Base-by-base conservation (phyloP, 352 stramenopile genomes). In the Phytophthora nicotianae region DNA sequence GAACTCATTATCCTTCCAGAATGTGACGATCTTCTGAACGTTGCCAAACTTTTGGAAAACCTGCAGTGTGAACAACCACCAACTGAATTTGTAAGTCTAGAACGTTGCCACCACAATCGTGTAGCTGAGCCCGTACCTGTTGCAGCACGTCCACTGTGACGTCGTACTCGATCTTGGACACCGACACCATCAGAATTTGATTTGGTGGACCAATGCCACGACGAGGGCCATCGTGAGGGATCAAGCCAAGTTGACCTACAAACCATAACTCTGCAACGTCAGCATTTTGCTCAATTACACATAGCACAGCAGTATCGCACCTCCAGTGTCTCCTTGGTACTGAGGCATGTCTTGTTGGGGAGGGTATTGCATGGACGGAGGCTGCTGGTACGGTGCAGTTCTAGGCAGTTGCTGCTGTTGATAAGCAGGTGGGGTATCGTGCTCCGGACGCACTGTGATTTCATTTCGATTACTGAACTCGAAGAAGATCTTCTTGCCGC, bases 31-130 rank as follows among this genome's bases (percentile, higher is more conserved):
- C 58, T 94, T 94, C 21, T 90, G 49, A 2, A 94, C 86, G 17
- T 86, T 90, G 51, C 86, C 86, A 72, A 92, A 94, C 70, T 91
- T 91, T 37, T 90, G 79, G 43, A 94, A 94, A 50, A 89, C 79
- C 73, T 83, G 46, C 21, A 57, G 2, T 21, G 5, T 16, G 4
- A 49, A 61, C 9, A 23, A 59, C 42, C n/a, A 40, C 20, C 23
- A 20, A 24, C 14, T 23, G n/a, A 13, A 24, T 32, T 43, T 35
- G 51, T 59, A 5, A 59, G 51, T 19, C 24, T 33, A 11, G 8
- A 5, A 17, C 19, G 26, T 26, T 17, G 20, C 16, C 29, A 29
- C 23, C n/a, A 42, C 2, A 24, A 46, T 6, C 11, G n/a, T 43
- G 10, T 29, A n/a, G n/a, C n/a, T n/a, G n/a, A n/a, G n/a, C n/a